A percentile compares a stretch with the other conserved stretches of the same genome.
These are phyloP conservation scores for Coemansia sp. DNA, from an alignment of 192 early-diverging fungal species.

Conservation along the genomic window DNA sequence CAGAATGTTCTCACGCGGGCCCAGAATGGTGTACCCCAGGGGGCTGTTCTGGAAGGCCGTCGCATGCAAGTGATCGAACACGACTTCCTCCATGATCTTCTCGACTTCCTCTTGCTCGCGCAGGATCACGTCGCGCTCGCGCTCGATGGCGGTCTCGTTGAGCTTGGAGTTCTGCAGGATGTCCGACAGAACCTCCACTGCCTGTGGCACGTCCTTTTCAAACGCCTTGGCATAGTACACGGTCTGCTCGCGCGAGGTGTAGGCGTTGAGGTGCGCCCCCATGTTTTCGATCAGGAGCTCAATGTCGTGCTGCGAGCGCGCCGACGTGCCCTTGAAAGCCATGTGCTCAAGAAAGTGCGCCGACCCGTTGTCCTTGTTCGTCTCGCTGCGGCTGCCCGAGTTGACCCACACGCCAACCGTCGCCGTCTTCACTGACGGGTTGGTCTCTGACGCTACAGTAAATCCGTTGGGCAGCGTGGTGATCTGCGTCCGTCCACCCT, in stretches of 20 bases:
- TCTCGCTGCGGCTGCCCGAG: constrained; percentile 86
- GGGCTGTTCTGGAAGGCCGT: constrained; percentile 90
- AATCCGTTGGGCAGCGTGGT: constrained; percentile 79
- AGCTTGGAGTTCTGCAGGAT: constrained; percentile 93
- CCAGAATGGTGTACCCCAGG: constrained; percentile 92
- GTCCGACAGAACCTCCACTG: constrained; percentile 95
- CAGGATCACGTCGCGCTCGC: constrained; percentile 97
- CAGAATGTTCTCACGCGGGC: constrained; percentile 93
- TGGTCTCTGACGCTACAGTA: constrained; percentile 82
- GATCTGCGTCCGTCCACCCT: constrained; percentile 62
- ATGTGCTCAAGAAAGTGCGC: constrained; percentile 99
- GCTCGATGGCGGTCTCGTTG: constrained; percentile 84
- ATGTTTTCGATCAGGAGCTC: constrained; percentile 98
- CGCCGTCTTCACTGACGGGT: constrained; percentile 80
- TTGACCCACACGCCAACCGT: constrained; percentile 92
- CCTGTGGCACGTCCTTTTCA: constrained; percentile 79
- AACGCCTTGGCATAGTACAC: constrained; percentile 98
- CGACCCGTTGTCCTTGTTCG: constrained; percentile 85
- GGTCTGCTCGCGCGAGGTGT: constrained; percentile 98
- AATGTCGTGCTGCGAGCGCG: constrained; percentile 85
- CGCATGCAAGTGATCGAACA: constrained; percentile 98
- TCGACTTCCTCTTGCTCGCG: constrained; percentile 92
- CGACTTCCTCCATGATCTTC: constrained; percentile 97
- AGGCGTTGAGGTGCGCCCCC: constrained; percentile 97
- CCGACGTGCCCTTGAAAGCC: constrained; percentile 96